These are phyloP conservation scores for Potentilla sterilis DNA, from an alignment of 306 rosid genomes.

Conservation along the genomic window DNA sequence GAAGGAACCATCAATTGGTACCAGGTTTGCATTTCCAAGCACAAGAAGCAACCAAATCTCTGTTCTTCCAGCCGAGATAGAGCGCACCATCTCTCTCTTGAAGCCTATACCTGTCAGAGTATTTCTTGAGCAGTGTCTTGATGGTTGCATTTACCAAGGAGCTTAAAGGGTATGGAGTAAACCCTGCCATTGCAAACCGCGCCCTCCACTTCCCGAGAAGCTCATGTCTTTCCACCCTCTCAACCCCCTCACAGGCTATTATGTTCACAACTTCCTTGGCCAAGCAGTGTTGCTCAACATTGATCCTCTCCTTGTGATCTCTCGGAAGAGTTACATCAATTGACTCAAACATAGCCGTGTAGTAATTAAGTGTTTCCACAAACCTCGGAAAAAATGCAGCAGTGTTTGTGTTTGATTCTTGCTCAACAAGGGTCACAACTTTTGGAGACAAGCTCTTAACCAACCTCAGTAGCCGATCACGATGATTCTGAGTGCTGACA, in stretches of 20 bases:
- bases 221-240: constrained; percentile 93
- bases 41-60: constrained; percentile 92
- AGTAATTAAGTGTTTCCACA: constrained; percentile 68
- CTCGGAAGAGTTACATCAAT: constrained; percentile 81
- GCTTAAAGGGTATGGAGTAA: constrained; percentile 81
- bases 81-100: constrained; percentile 82
- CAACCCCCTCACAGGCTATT: constrained; percentile 88
- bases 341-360: constrained; percentile 88
- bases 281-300: constrained; percentile 94
- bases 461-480: constrained; percentile 74
- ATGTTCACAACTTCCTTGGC: constrained; percentile 92
- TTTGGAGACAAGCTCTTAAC: constrained; percentile 85
- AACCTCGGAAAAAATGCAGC: constrained; percentile 82
- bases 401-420: constrained; percentile 87
- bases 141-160: constrained; percentile 87
- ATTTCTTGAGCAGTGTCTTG: constrained; percentile 71
- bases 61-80: constrained; percentile 96
- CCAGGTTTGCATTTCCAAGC: constrained; percentile 72
- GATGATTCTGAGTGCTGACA: constrained; percentile 79
- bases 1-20: constrained; percentile 4
- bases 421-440: constrained; percentile 98
- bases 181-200: constrained; percentile 91
- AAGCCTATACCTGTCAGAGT: constrained; percentile 69
- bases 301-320: constrained; percentile 71
- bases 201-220: constrained; percentile 84